Conservation (phyloP, 129 eudicot genomes). For the carrot (Daucus carota) region DNA sequence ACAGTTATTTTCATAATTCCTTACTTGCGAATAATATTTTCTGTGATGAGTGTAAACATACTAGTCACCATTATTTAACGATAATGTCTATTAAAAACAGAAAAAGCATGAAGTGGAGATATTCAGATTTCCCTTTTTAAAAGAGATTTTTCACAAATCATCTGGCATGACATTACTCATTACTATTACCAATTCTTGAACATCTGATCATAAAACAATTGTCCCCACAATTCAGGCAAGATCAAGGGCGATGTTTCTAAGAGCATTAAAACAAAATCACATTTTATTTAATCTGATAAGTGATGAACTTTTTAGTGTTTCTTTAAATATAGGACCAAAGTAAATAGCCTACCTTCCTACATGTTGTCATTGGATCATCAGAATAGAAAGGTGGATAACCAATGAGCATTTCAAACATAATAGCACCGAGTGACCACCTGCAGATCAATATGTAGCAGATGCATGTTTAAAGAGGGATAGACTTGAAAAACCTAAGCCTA, state of each 20-base stretch:
- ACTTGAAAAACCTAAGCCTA: background rate
- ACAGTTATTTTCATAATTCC: too few species aligned
- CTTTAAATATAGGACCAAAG: background rate
- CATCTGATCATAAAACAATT: background rate
- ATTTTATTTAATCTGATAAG: background rate
- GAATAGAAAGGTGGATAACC: conserved; percentile 99
- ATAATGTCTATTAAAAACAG: background rate
- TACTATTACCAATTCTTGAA: background rate
- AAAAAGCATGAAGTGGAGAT: background rate
- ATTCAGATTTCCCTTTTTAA: background rate
- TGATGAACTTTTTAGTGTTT: background rate
- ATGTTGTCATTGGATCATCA: conserved; percentile 99
- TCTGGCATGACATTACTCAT: background rate
- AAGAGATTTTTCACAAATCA: background rate
- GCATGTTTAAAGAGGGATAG: background rate
- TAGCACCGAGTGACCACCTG: conserved; percentile 99
- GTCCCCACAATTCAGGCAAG: background rate
- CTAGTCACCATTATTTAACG: too few species aligned
- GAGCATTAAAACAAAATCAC: background rate
- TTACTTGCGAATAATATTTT: too few species aligned
- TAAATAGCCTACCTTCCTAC: conserved; percentile 61
- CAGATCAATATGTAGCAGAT: conserved; percentile 17
- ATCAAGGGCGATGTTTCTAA: background rate
- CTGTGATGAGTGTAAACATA: background rate
- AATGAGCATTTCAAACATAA: conserved; percentile 95